Conservation (phyloP, 2,329 filamentous ascomycete species). For the Alternaria ethzedia region DNA sequence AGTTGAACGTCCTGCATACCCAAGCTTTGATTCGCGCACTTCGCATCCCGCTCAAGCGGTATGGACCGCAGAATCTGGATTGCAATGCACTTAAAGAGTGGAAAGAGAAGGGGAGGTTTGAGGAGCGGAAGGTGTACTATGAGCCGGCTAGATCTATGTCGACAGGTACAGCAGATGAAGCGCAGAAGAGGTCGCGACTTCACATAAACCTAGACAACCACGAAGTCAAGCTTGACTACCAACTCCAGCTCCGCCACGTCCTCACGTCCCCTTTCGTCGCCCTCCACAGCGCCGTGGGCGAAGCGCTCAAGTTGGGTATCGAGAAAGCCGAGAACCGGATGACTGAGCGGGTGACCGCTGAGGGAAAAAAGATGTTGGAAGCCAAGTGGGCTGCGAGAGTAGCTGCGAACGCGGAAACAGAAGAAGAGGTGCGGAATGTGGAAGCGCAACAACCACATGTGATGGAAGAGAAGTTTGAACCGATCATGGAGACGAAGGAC, state of each 20-base stretch:
- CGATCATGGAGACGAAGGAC: background rate
- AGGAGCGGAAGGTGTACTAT: conserved; percentile 4
- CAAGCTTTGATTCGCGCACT: conserved; percentile 31
- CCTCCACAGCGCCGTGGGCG: conserved; percentile 16
- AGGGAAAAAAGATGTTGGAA: background rate
- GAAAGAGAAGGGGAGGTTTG: conserved; percentile 19
- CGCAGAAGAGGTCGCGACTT: conserved; percentile 6
- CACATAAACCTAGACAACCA: conserved; percentile 12
- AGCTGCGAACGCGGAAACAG: background rate
- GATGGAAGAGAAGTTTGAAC: background rate
- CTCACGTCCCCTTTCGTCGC: conserved; percentile 30
- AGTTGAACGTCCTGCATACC: conserved; percentile 35
- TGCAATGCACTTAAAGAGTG: conserved; percentile 24
- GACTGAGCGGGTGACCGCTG: background rate
- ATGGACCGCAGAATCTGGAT: conserved; percentile 29
- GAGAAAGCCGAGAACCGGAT: conserved; percentile 15
- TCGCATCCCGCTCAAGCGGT: conserved; percentile 13
- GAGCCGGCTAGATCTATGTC: background rate
- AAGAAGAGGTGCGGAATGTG: too few species aligned
- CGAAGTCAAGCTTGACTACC: conserved; percentile 8
- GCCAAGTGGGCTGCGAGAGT: background rate
- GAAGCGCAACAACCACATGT: background rate
- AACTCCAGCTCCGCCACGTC: conserved; percentile 22
- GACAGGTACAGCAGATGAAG: rapidly evolving
- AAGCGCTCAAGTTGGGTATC: conserved; percentile 29